These are phyloP conservation scores for Nigrospora sphaerica DNA, from an alignment of 2,329 filamentous ascomycete genomes.

Conservation along the genomic window DNA sequence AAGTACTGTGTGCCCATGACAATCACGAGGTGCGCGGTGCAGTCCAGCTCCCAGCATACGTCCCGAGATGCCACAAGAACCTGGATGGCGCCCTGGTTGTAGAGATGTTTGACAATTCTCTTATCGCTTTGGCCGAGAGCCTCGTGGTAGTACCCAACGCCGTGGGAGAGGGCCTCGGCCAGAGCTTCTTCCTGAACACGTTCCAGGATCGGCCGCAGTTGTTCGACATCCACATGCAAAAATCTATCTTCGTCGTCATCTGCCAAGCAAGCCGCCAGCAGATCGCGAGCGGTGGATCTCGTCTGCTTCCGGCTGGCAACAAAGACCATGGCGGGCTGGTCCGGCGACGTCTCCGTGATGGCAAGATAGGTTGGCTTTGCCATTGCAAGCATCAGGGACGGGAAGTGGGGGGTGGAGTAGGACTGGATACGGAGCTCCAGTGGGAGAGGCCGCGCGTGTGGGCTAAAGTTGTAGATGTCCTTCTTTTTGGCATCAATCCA, in stretches of 20 bases:
- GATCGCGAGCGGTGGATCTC: conserved; percentile 75
- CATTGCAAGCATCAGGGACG: conserved; percentile 98
- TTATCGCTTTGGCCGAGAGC: conserved; percentile 84
- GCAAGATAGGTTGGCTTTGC: conserved; percentile 87
- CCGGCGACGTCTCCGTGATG: conserved; percentile 78
- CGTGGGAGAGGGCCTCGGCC: conserved; percentile 83
- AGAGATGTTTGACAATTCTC: conserved; percentile 88
- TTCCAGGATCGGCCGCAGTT: conserved; percentile 74
- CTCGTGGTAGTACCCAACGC: conserved; percentile 96
- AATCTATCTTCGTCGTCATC: conserved; percentile 94
- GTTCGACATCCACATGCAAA: conserved; percentile 74
- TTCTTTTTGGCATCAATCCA: conserved; percentile 98
- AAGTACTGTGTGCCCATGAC: conserved; percentile 99
- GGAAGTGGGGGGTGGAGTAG: conserved; percentile 93
- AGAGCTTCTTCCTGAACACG: conserved; percentile 81
- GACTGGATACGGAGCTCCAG: conserved; percentile 93
- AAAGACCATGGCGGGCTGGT: conserved; percentile 87
- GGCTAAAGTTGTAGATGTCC: conserved; percentile 98
- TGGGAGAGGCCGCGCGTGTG: conserved; percentile 79
- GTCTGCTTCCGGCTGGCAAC: conserved; percentile 92
- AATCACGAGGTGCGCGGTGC: conserved; percentile 81
- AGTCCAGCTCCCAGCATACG: conserved; percentile 92
- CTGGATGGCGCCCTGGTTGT: conserved; percentile 82
- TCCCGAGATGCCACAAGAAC: conserved; percentile 72
- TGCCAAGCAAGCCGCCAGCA: conserved; percentile 78